Conservation (phyloP, 208 protist genomes). For the Vickermania ingenoplastis region DNA sequence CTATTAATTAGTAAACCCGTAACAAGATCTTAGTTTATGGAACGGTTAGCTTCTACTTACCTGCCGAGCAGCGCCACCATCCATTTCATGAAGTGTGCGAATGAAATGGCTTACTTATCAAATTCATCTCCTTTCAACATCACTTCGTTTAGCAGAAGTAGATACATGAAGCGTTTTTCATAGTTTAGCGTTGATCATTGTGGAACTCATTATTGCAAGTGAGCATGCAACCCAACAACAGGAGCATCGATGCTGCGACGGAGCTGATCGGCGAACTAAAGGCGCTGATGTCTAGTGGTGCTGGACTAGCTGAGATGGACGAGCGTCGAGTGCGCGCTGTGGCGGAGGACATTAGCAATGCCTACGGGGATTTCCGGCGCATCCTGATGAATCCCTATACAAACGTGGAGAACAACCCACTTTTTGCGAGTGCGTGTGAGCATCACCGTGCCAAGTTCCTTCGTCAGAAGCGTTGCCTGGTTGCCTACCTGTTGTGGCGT, state of each 20-base stretch:
- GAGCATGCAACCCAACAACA: conserved; percentile 3
- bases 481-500: conserved; percentile 75
- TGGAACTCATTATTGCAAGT: too few relatives aligned
- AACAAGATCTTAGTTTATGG: too few relatives aligned
- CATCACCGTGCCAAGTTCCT: conserved; percentile 71
- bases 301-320: conserved; percentile 43
- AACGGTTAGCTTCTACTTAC: too few relatives aligned
- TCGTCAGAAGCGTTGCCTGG: conserved; percentile 69
- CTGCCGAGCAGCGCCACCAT: too few relatives aligned
- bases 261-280: conserved; percentile 77
- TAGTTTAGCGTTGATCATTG: too few relatives aligned
- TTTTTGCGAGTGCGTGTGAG: conserved; percentile 60
- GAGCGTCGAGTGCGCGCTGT: conserved; percentile 61
- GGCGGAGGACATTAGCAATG: conserved; percentile 40
- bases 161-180: too few relatives aligned
- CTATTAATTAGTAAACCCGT: too few relatives aligned
- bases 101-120: too few relatives aligned
- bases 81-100: too few relatives aligned
- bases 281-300: conserved; percentile 62
- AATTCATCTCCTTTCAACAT: too few relatives aligned
- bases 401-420: conserved; percentile 42
- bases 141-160: too few relatives aligned
- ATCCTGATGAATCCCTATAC: conserved; percentile 65
- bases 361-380: conserved; percentile 37
- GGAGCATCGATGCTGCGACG: conserved; percentile 34